These are phyloP conservation scores for Triadica sebifera DNA, from an alignment of 345 rosid genomes.

Conservation along the genomic window DNA sequence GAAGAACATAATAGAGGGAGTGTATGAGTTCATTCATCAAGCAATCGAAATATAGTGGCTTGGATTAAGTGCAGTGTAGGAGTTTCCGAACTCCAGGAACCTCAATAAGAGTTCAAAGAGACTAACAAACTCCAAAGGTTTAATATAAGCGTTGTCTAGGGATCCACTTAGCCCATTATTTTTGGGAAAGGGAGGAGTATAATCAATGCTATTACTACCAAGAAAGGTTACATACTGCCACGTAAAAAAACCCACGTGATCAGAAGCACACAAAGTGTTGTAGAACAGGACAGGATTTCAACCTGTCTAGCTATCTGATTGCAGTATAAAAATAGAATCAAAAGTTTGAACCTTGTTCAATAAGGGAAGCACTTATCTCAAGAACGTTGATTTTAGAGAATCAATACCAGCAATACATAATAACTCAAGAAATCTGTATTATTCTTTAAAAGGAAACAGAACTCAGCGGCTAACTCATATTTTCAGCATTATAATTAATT, in stretches of 20 bases:
- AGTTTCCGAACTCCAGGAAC: conserved; percentile 51
- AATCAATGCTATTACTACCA: conserved; percentile 15
- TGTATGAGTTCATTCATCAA: neutral
- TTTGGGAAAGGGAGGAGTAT: conserved; percentile 17
- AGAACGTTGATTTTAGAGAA: neutral
- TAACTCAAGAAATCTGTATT: neutral
- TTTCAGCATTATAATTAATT: neutral
- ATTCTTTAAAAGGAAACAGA: neutral
- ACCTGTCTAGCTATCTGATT: neutral
- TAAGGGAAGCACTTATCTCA: neutral
- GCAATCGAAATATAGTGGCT: neutral
- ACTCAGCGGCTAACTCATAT: neutral
- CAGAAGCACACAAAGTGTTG: neutral
- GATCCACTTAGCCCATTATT: conserved; percentile 21
- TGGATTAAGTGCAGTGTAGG: conserved; percentile 24
- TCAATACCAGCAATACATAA: neutral
- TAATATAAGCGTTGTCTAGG: conserved; percentile 34
- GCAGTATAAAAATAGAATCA: neutral
- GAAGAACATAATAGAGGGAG: neutral
- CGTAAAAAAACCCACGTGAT: neutral
- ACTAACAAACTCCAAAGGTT: conserved; percentile 39
- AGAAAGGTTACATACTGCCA: too few species aligned
- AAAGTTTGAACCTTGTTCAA: neutral
- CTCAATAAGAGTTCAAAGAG: conserved; percentile 35
- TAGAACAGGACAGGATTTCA: neutral